These are phyloP conservation scores for Barbarea vulgaris DNA, from an alignment of 345 rosid genomes.

Conservation along the genomic window DNA sequence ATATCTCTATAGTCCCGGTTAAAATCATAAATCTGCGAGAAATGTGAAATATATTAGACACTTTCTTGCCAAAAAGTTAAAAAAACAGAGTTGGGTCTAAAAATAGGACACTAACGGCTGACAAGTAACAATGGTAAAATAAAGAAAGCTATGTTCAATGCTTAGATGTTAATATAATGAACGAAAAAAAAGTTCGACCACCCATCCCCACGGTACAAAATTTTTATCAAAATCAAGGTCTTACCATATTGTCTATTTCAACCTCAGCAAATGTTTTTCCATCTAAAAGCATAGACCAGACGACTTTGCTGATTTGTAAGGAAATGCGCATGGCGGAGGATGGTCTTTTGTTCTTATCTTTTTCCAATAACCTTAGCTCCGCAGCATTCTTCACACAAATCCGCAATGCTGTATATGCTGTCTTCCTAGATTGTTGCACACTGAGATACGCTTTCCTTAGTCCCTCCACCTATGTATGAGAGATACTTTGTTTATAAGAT, in stretches of 20 bases:
- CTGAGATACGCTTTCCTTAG: constrained; percentile 62
- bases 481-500: neutral
- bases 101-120: neutral
- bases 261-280: constrained; percentile 98
- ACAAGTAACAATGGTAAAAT: constrained; percentile 1
- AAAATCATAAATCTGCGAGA: constrained; percentile 83
- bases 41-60: constrained; percentile 29
- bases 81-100: neutral
- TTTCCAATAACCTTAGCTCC: constrained; percentile 78
- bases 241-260: constrained; percentile 97
- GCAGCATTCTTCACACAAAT: constrained; percentile 82
- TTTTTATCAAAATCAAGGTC: constrained; percentile 10
- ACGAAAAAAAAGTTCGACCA: neutral
- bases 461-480: constrained; percentile 63
- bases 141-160: neutral
- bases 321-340: constrained; percentile 98
- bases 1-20: constrained; percentile 95
- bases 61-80: neutral
- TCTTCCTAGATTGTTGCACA: constrained; percentile 72
- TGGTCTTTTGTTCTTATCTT: constrained; percentile 96
- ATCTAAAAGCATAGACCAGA: constrained; percentile 96
- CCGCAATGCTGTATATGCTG: constrained; percentile 74
- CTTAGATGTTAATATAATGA: neutral
- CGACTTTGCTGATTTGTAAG: constrained; percentile 79
- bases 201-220: neutral